Base-by-base conservation (phyloP, 2,329 filamentous ascomycete genomes). In the Teratosphaeriaceae sp. region DNA sequence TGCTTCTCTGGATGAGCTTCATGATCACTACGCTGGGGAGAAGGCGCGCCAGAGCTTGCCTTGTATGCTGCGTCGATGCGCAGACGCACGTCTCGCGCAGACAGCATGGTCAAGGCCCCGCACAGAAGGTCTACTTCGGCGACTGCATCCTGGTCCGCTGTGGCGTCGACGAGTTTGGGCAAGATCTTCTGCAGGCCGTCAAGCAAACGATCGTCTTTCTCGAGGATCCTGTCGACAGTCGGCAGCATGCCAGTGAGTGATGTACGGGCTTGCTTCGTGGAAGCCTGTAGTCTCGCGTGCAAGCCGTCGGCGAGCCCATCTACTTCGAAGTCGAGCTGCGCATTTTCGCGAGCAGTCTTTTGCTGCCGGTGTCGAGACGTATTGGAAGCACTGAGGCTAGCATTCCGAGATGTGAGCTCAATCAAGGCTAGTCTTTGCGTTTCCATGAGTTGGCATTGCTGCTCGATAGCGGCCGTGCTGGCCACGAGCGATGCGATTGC, bases 161-260 rank as follows among this genome's bases (percentile, higher is more conserved):
- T 68, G 8, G 60, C 51, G 2, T 57, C 51, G 1, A 78, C 68
- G 3, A 85, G 69, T 50, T 81, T 79, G 45, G 73, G 73, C 0
- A 80, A 74, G 2, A 86, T 70, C 50, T 83, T 84, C 55, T 84
- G 79, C 2, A 87, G 65, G 45, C 79, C 79, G 16, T 74, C 68
- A 1, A 86, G 65, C 2, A 85, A 68, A 47, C 76, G 79, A 56
- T 86, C 81, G 46, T 87, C 82, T 1, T 60, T 62, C 29, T 61
- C 60, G 5, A 64, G 44, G 4, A 59, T 42, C 2, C 78, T 75
- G 7, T 70, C 68, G 7, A 84, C 64, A 1, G 70, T 71, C 43
- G 72, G 66, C 36, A 70, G 71, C 13, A 81, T 58, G 2, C 64
- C 63, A 1, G 66, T 59, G 3, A 67, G 68, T 0, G 71, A 66